phyloP scores from a whole-genome alignment of 2,329 filamentous ascomycete species.

The Penicillium verrucosum region DNA sequence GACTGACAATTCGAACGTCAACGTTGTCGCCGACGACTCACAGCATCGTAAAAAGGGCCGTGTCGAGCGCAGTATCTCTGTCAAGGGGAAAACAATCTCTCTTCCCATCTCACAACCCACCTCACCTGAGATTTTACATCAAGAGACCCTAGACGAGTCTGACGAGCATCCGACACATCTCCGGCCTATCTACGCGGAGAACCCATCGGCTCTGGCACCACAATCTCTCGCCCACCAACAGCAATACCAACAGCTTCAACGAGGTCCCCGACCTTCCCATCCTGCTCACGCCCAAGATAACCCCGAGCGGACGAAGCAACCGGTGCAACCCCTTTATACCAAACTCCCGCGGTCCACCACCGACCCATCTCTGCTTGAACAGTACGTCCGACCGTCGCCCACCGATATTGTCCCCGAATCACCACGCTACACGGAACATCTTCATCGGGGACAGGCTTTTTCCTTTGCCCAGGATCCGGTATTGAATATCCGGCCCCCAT shows the following conservation, averaged over 20 bases:
- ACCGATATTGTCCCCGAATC: conserved; percentile 19
- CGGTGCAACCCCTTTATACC: conserved; percentile 16
- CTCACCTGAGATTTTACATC: conserved; percentile 17
- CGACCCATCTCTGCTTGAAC: conserved; percentile 25
- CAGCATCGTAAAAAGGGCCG: conserved; percentile 19
- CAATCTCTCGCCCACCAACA: conserved; percentile 15
- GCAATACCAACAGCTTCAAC: conserved; percentile 14
- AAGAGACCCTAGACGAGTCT: conserved; percentile 3
- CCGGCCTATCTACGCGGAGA: conserved; percentile 9
- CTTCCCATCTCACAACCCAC: conserved; percentile 22
- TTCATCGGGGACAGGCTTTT: conserved; percentile 8
- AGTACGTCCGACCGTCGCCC: conserved; percentile 20
- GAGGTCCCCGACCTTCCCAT: conserved; percentile 14
- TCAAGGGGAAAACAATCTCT: conserved; percentile 22
- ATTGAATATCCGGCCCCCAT: conserved; percentile 22
- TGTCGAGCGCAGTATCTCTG: conserved; percentile 28
- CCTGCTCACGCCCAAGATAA: conserved; percentile 15
- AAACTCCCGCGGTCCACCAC: conserved; percentile 27
- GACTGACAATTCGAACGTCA: conserved; percentile 20
- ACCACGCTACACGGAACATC: conserved; percentile 7
- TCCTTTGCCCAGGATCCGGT: conserved; percentile 19
- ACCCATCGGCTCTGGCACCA: conserved; percentile 8
- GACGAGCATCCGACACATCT: neutral
- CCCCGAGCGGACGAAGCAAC: conserved; percentile 20
- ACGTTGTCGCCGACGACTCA: conserved; percentile 25